Percentiles rank a stretch among this genome's conserved stretches.
phyloP scores from a whole-genome alignment of 2,329 filamentous ascomycete genomes.

The Scopulariopsis brevicaulis region DNA sequence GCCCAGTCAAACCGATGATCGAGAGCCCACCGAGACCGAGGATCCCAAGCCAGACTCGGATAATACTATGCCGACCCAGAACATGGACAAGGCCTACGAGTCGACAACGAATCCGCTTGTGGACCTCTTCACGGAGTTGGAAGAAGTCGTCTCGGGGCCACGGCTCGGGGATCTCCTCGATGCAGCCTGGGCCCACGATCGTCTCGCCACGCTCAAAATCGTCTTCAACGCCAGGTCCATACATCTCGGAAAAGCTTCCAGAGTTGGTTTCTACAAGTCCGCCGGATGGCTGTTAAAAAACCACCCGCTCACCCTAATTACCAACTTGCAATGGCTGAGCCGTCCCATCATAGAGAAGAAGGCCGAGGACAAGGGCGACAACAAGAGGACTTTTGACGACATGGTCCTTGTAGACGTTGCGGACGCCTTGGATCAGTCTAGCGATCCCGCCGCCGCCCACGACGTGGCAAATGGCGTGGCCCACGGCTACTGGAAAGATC shows the following conservation, averaged over 20 bases:
- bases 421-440: slow-evolving; percentile 10
- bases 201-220: slow-evolving; percentile 40
- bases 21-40: neutral
- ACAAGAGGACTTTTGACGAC: slow-evolving; percentile 17
- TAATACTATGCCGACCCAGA: slow-evolving; percentile 40
- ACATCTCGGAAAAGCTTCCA: slow-evolving; percentile 43
- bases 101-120: slow-evolving; percentile 34
- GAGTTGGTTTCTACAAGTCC: slow-evolving; percentile 34
- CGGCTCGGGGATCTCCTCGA: slow-evolving; percentile 29
- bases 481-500: slow-evolving; percentile 53
- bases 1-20: neutral
- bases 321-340: slow-evolving; percentile 42
- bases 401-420: slow-evolving; percentile 18
- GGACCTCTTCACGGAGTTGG: slow-evolving; percentile 42
- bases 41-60: neutral
- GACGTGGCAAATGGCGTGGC: slow-evolving; percentile 29
- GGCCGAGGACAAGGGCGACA: slow-evolving; percentile 14
- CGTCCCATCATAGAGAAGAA: slow-evolving; percentile 45
- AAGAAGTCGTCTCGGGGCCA: slow-evolving; percentile 22
- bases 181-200: slow-evolving; percentile 35
- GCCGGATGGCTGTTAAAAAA: slow-evolving; percentile 43
- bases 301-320: slow-evolving; percentile 41
- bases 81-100: slow-evolving; percentile 33
- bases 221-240: slow-evolving; percentile 52
- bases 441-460: slow-evolving; percentile 17